A percentile compares a stretch with the other conserved stretches of the same genome.
Evolutionary conservation across 352 stramenopile genomes (phyloP).

Genomic region (Pythium rishiriense): DNA sequence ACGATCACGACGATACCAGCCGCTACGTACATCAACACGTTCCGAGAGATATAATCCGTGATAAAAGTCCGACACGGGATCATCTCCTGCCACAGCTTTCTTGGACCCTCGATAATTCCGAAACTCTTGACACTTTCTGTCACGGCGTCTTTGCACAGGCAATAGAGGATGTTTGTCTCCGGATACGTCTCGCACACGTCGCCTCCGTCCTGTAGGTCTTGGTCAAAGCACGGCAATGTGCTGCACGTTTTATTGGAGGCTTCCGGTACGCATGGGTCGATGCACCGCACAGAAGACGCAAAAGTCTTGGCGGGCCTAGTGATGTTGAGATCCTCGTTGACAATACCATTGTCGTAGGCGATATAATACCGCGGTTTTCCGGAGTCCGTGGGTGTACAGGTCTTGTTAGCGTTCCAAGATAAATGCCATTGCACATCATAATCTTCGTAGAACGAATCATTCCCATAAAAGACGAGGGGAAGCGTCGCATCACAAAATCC

Average conservation of each 20-base stretch:
- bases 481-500: conserved; percentile 56
- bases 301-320: conserved; percentile 7
- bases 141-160: conserved; percentile 61
- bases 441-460: neutral
- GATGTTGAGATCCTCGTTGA: conserved; percentile 34
- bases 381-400: neutral
- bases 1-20: conserved; percentile 72
- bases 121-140: conserved; percentile 40
- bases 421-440: conserved; percentile 47
- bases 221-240: conserved; percentile 69
- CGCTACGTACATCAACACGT: conserved; percentile 62
- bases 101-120: conserved; percentile 50
- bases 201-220: conserved; percentile 29
- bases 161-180: conserved; percentile 66
- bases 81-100: conserved; percentile 51
- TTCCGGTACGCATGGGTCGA: conserved; percentile 58
- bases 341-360: conserved; percentile 58
- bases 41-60: conserved; percentile 62
- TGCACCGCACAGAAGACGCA: conserved; percentile 32
- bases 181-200: conserved; percentile 60
- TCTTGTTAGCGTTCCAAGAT: neutral
- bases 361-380: conserved; percentile 58
- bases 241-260: conserved; percentile 48
- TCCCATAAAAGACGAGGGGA: conserved; percentile 58
- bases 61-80: conserved; percentile 65